A percentile compares a stretch with the other conserved stretches of the same genome.
phyloP scores from a whole-genome alignment of 2,329 filamentous ascomycete species.

The Colletotrichum sp. region DNA sequence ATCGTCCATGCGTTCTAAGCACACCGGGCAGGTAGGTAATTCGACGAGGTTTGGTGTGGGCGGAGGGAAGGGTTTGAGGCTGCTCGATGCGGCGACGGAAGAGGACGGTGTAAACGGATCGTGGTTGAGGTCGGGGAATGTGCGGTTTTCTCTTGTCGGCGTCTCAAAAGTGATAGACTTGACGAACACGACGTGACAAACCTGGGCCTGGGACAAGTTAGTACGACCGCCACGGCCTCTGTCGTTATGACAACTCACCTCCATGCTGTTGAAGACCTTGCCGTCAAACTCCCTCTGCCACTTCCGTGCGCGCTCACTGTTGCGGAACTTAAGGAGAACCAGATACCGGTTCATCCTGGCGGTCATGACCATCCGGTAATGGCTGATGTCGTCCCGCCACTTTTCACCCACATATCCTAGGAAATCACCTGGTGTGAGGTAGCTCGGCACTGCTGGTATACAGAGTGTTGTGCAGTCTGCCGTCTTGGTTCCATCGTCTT shows the following conservation, averaged over 20 bases:
- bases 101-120: slow-evolving; percentile 66
- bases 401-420: slow-evolving; percentile 89
- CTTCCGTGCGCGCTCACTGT: slow-evolving; percentile 71
- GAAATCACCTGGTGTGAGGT: slow-evolving; percentile 89
- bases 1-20: slow-evolving; percentile 97
- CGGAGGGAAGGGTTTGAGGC: slow-evolving; percentile 63
- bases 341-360: slow-evolving; percentile 89
- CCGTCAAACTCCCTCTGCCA: slow-evolving; percentile 93
- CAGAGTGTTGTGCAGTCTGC: slow-evolving; percentile 86
- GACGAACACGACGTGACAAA: slow-evolving; percentile 93
- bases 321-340: slow-evolving; percentile 92
- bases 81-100: slow-evolving; percentile 41
- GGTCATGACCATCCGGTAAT: slow-evolving; percentile 94
- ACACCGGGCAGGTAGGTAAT: slow-evolving; percentile 94
- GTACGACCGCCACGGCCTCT: neutral
- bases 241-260: slow-evolving; percentile 56
- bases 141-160: slow-evolving; percentile 50
- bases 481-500: slow-evolving; percentile 35
- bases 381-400: slow-evolving; percentile 84
- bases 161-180: slow-evolving; percentile 87
- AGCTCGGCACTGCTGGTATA: slow-evolving; percentile 92
- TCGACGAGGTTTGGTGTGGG: slow-evolving; percentile 85
- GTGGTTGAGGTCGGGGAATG: slow-evolving; percentile 63
- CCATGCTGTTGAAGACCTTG: slow-evolving; percentile 89
- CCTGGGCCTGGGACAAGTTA: slow-evolving; percentile 66